Percentiles rank a stretch among this genome's conserved stretches.
These are phyloP conservation scores for Venturiaceae sp. DNA, from an alignment of 2,329 filamentous ascomycete species.

Conservation along the genomic window DNA sequence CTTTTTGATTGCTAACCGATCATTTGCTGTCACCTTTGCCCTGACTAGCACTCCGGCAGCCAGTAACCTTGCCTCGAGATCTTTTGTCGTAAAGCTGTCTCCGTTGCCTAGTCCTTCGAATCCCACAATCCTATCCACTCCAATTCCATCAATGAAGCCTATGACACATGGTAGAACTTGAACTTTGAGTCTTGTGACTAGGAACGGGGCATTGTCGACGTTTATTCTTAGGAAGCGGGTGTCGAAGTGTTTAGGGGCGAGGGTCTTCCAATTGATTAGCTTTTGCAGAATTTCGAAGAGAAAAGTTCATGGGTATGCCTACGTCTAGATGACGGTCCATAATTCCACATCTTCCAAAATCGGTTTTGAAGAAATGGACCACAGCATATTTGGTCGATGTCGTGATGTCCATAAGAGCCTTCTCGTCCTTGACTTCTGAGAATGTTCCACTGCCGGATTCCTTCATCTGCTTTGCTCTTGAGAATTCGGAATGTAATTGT, in stretches of 20 bases:
- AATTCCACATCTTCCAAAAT: slow-evolving; percentile 50
- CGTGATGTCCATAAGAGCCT: slow-evolving; percentile 49
- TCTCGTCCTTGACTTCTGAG: slow-evolving; percentile 47
- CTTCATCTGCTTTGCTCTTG: slow-evolving; percentile 41
- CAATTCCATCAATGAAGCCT: slow-evolving; percentile 45
- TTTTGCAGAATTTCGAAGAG: background rate
- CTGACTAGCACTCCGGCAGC: slow-evolving; percentile 41
- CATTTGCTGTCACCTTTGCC: slow-evolving; percentile 27
- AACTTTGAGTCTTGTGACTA: slow-evolving; percentile 47
- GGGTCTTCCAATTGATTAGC: slow-evolving; percentile 19
- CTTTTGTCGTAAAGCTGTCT: slow-evolving; percentile 44
- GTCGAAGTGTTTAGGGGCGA: slow-evolving; percentile 49
- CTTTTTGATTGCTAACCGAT: background rate
- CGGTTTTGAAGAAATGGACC: slow-evolving; percentile 55
- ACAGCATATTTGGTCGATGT: slow-evolving; percentile 48
- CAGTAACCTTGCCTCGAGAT: slow-evolving; percentile 44
- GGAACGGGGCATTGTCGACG: slow-evolving; percentile 50
- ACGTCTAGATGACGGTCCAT: slow-evolving; percentile 51
- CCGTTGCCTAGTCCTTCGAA: slow-evolving; percentile 47
- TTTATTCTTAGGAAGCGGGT: slow-evolving; percentile 49
- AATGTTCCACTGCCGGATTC: slow-evolving; percentile 43
- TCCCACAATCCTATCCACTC: slow-evolving; percentile 46
- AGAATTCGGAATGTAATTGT: slow-evolving; percentile 47
- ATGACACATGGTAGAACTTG: slow-evolving; percentile 51
- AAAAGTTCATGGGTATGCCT: background rate